phyloP scores from a whole-genome alignment of 345 rosid genomes.

The Moringa oleifera region DNA sequence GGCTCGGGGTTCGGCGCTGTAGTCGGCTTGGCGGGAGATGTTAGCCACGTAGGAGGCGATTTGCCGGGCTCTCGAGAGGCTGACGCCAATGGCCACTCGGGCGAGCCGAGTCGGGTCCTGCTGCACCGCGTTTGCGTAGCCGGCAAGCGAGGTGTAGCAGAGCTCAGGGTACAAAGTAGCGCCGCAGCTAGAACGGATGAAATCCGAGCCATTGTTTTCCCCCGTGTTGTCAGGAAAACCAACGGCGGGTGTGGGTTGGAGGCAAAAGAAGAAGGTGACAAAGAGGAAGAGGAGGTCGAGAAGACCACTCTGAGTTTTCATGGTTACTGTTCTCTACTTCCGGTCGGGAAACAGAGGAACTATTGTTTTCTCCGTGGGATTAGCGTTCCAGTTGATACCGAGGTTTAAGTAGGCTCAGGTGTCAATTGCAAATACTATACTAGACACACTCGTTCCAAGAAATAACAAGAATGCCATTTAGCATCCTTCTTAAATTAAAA shows the following conservation, averaged over 20 bases:
- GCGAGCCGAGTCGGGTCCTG: constrained; percentile 58
- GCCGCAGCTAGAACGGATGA: constrained; percentile 72
- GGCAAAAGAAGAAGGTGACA: constrained; percentile 22
- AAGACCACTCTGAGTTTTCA: constrained; percentile 20
- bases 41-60: constrained; percentile 47
- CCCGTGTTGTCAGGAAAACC: constrained; percentile 6
- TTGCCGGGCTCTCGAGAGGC: constrained; percentile 46
- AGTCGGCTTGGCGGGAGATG: constrained; percentile 59
- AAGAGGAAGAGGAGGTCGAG: constrained; percentile 19
- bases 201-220: constrained; percentile 34
- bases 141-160: constrained; percentile 61
- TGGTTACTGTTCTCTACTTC: constrained; percentile 2
- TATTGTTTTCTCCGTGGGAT: background rate
- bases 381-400: too few relatives aligned
- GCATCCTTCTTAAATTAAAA: too few relatives aligned
- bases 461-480: too few relatives aligned
- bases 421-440: too few relatives aligned
- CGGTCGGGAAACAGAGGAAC: background rate
- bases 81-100: constrained; percentile 51
- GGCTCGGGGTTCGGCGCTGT: constrained; percentile 42
- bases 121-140: constrained; percentile 50
- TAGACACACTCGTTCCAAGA: too few relatives aligned
- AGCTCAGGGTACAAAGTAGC: constrained; percentile 74
- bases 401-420: too few relatives aligned
- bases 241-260: constrained; percentile 22